Evolutionary conservation across 2,329 filamentous ascomycete genomes (phyloP), one percentile per base, ranked within the genome.

Genomic region (Chaetothyriales sp.): DNA sequence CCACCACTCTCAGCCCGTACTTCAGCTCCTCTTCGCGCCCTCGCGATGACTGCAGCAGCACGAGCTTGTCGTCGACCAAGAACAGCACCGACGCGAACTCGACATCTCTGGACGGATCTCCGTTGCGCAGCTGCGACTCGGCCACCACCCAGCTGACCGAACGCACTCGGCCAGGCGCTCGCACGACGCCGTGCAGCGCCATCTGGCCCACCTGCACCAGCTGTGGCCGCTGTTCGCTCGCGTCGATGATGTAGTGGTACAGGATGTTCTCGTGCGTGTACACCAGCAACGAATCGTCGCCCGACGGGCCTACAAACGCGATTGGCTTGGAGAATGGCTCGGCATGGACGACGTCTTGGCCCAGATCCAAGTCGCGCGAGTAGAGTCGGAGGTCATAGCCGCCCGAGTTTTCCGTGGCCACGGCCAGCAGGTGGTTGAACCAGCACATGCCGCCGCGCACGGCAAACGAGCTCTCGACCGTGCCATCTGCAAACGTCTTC

Each of bases 391-490:
- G 70, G 74, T 95, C 85, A 62, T 89, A 89, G 19, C 82, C 82
- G 58, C 82, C 79, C 59, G 85, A 86, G 50, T 81, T 82, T 67
- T 98, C 92, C n/a, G 95, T 83, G 3, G 90, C 89, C 43, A 89
- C 89, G 51, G 97, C 86, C 18, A 98, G 75, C 29, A 97, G 86
- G 68, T 98, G 90, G 59, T 94, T 89, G 65, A 94, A 89, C 92
- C 92, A 98, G 66, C 90, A 97, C 89, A 98, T 95, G 5, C 92
- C 92, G 47, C 92, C 92, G 56, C 89, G 77, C 13, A 98, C 87
- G 20, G 88, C 81, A 64, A 98, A 98, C 56, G 89, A 87, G 61
- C 89, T 89, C 67, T 97, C 92, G 63, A 83, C 78, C 28, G 77
- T 80, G 22, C 82, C 77, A 61, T 89, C 88, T 47, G 84, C 77